Conservation (phyloP, 257 asterid genomes). For the Echites panduratus region DNA sequence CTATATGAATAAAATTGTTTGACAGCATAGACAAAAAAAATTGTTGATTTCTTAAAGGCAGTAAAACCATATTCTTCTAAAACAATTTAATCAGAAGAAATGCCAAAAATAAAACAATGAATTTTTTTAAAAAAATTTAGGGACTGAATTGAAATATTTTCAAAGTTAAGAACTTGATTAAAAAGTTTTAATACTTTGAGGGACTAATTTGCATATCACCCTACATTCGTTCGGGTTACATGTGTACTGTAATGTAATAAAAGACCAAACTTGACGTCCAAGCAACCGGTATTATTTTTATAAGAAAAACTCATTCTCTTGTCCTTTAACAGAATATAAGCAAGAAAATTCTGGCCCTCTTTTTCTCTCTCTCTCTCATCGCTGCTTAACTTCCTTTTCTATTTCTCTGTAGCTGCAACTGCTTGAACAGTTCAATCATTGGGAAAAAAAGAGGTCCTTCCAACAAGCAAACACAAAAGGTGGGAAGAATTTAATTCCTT, state of each 20-base stretch:
- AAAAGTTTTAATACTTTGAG: too few relatives aligned
- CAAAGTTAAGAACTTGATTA: too few relatives aligned
- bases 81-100: too few relatives aligned
- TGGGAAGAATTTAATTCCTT: constrained; percentile 31
- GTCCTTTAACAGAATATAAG: constrained; percentile 35
- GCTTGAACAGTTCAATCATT: constrained; percentile 20
- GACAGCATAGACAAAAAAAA: too few relatives aligned
- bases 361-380: constrained; percentile 6
- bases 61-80: too few relatives aligned
- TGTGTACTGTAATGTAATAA: constrained; percentile 21
- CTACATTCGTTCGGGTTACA: constrained; percentile 24
- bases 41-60: too few relatives aligned
- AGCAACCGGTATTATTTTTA: constrained; percentile 53
- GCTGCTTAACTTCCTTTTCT: constrained; percentile 9
- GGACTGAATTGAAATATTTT: too few relatives aligned
- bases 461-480: not conserved
- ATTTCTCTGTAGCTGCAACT: constrained; percentile 4
- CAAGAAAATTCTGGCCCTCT: constrained; percentile 21
- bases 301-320: constrained; percentile 16
- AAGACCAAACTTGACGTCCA: constrained; percentile 78
- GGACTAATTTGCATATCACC: too few relatives aligned
- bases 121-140: too few relatives aligned
- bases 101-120: too few relatives aligned
- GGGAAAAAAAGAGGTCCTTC: not conserved
- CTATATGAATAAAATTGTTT: too few relatives aligned